Base-by-base conservation (phyloP, 2,329 filamentous ascomycete species). In the Didymella pomorum region DNA sequence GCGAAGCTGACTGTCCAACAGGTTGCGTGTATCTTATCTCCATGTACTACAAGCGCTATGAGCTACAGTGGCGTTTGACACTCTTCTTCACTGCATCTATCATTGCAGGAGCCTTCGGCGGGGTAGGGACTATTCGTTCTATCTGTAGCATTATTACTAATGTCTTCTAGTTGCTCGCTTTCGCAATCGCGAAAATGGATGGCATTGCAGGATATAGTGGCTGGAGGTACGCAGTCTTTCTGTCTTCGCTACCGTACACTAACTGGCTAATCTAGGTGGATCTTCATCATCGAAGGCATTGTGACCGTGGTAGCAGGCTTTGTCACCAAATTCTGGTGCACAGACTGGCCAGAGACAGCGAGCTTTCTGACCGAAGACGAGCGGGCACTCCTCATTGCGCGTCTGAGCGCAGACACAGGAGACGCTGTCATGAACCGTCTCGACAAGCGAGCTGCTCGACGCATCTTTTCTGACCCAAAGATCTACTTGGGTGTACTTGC, bases 121-220 rank as follows among this genome's bases (percentile, higher is more conserved):
- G 79, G 16, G 72, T 75, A 66, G 35, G 71, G 31, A 42, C 9
- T 2, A 20, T 29, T 14, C 3, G 12, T 26, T 8, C 37, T 18
- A 11, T 21, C 3, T 10, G n/a, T 23, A 9, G 11, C 12, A 31
- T 14, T 4, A 25, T 10, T 20, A 21, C 55, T 59, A 44, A 58
- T 18, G 11, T 6, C 2, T 4, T 11, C 7, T 41, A 75, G 67
- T 67, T 80, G 23, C 69, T 80, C 10, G 78, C 78, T 12, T 79
- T 76, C 44, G 75, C 73, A 18, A 88, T 90, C 63, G 79, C 78
- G 20, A 89, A 90, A 65, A 82, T 88, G 57, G 86, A 89, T 69
- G 79, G 80, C 25, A 80, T 82, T 7, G 79, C 77, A 12, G 83
- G 69, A 2, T 73, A 75, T 26, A 58, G 70, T 16, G 75, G 72